phyloP scores from a whole-genome alignment of 176 grass and related monocot species.

The Oryza glaberrima region DNA sequence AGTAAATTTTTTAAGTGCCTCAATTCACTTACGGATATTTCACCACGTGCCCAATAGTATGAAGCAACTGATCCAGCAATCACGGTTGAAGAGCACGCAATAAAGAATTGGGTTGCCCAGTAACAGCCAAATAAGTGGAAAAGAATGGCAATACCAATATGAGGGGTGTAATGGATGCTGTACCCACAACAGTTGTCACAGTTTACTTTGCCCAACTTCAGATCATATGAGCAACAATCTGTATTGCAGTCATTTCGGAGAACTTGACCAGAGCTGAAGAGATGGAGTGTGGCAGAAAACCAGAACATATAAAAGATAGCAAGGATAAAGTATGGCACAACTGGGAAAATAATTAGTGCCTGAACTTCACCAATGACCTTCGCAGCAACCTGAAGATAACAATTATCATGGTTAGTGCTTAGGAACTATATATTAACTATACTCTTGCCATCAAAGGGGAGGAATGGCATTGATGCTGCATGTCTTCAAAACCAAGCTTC shows the following conservation, averaged over 20 bases:
- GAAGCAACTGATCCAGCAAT: constrained; percentile 95
- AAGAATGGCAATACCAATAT: constrained; percentile 85
- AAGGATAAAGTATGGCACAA: constrained; percentile 69
- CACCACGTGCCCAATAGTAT: constrained; percentile 88
- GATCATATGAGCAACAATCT: constrained; percentile 79
- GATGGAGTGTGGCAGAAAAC: constrained; percentile 86
- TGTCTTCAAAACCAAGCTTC: not conserved
- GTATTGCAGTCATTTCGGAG: constrained; percentile 73
- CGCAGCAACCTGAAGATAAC: constrained; percentile 73
- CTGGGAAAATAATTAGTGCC: constrained; percentile 80
- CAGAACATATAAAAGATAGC: constrained; percentile 93
- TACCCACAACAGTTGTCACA: constrained; percentile 93
- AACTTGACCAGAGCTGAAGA: constrained; percentile 87
- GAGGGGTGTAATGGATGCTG: constrained; percentile 79
- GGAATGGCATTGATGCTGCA: not conserved
- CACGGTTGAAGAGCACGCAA: constrained; percentile 72
- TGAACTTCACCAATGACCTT: constrained; percentile 97
- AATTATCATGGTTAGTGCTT: not conserved
- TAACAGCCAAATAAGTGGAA: constrained; percentile 89
- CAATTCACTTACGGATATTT: constrained; percentile 73
- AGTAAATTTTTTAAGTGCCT: not conserved
- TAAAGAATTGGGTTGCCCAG: constrained; percentile 89
- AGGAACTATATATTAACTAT: not conserved
- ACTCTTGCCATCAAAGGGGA: not conserved
- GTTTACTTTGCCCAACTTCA: constrained; percentile 85